Conservation (phyloP, 2,329 filamentous ascomycete genomes). For the Cladosporium austrohemisphaericum region DNA sequence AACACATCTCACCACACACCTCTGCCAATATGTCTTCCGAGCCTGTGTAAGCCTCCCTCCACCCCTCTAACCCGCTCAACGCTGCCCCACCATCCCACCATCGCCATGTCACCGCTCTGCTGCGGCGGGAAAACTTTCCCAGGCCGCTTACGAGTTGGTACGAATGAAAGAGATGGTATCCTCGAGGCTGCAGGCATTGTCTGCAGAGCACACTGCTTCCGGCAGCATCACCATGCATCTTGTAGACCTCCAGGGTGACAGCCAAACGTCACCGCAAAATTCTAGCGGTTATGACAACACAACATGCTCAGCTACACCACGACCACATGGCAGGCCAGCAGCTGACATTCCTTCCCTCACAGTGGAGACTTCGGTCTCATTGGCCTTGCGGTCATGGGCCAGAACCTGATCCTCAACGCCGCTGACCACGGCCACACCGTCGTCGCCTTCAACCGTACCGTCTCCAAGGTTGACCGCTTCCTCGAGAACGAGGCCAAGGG, state of each 20-base stretch:
- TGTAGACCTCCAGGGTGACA: not conserved
- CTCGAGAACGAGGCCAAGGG: slow-evolving; percentile 52
- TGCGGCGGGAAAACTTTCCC: not conserved
- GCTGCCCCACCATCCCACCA: slow-evolving; percentile 4
- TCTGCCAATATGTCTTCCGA: slow-evolving; percentile 28
- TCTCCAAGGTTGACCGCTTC: slow-evolving; percentile 86
- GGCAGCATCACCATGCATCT: too few species aligned
- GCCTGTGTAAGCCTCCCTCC: slow-evolving; percentile 28
- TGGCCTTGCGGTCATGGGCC: slow-evolving; percentile 51
- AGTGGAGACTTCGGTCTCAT: slow-evolving; percentile 54
- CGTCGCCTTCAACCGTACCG: slow-evolving; percentile 97
- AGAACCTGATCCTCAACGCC: slow-evolving; percentile 55
- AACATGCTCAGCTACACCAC: not conserved
- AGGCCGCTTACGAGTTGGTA: too few species aligned
- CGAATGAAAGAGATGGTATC: too few species aligned
- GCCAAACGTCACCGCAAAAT: slow-evolving; percentile 8
- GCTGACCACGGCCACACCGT: slow-evolving; percentile 77
- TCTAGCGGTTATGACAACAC: slow-evolving; percentile 4
- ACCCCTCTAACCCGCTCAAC: slow-evolving; percentile 15
- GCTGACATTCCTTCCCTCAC: slow-evolving; percentile 27
- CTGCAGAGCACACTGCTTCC: too few species aligned
- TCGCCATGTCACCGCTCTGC: not conserved
- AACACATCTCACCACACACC: slow-evolving; percentile 10
- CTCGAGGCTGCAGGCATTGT: too few species aligned
- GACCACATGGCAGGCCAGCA: not conserved